These are phyloP conservation scores for Wallacemonas rigidus DNA, from an alignment of 208 protist species.

Conservation along the genomic window DNA sequence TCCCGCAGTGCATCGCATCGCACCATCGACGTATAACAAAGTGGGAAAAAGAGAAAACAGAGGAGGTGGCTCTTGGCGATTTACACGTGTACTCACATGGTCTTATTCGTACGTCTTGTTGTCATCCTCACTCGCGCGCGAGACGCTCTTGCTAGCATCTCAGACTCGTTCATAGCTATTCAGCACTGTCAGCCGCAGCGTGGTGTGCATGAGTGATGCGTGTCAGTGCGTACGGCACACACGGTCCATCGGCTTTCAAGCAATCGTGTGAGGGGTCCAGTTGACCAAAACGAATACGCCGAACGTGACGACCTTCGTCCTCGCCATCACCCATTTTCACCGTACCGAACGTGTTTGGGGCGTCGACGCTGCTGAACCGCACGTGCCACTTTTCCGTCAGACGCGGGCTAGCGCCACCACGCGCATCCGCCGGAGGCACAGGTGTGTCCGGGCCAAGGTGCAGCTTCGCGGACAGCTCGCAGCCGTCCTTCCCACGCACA, in stretches of 20 bases:
- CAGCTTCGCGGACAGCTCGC: conserved; percentile 31
- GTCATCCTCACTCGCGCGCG: no score
- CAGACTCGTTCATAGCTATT: no score
- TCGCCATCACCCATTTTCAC: conserved; percentile 48
- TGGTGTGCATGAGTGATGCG: conserved; percentile 10
- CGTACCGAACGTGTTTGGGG: conserved; percentile 77
- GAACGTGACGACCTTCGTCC: conserved; percentile 38
- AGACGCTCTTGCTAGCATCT: no score
- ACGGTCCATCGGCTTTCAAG: conserved; percentile 25
- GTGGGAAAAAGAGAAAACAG: no score
- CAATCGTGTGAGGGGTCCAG: conserved; percentile 31
- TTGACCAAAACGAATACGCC: conserved; percentile 36
- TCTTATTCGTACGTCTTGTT: no score
- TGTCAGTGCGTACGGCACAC: conserved; percentile 37
- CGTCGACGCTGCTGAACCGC: conserved; percentile 77
- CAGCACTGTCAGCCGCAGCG: background rate
- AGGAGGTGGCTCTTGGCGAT: no score
- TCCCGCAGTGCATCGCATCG: no score
- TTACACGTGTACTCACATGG: no score
- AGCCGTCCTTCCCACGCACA: conserved; percentile 41
- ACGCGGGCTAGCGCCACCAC: conserved; percentile 5
- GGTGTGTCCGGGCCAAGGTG: conserved; percentile 42
- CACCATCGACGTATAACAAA: no score
- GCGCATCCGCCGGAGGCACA: conserved; percentile 15
- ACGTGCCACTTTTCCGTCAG: conserved; percentile 51